A percentile compares a stretch with the other conserved stretches of the same genome.
Evolutionary conservation across 192 early-diverging fungal genomes (phyloP).

Genomic region (Podila horticola): DNA sequence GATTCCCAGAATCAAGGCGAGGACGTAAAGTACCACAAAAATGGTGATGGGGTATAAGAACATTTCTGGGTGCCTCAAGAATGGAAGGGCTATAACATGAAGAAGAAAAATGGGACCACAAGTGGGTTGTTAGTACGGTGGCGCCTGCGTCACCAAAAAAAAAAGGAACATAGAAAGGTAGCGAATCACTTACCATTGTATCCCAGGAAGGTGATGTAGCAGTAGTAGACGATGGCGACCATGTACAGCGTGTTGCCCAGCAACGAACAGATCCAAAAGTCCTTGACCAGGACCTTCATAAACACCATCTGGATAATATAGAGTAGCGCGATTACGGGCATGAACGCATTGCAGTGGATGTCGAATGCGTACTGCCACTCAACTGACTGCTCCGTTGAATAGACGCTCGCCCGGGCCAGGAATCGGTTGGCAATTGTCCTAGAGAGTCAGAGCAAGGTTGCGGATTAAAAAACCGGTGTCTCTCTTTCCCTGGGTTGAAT

Average conservation of each 20-base stretch:
- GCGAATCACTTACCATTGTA: conserved; percentile 78
- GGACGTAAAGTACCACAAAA: conserved; percentile 66
- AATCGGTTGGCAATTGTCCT: conserved; percentile 79
- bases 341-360: conserved; percentile 97
- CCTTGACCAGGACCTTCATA: conserved; percentile 80
- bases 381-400: conserved; percentile 86
- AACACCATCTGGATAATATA: conserved; percentile 96
- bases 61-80: conserved; percentile 87
- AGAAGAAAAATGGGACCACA: conserved; percentile 4
- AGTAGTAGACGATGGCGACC: conserved; percentile 80
- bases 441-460: neutral
- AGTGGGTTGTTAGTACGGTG: neutral
- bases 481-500: neutral
- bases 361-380: conserved; percentile 98
- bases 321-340: conserved; percentile 85
- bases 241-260: conserved; percentile 93
- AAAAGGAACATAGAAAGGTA: neutral
- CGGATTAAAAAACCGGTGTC: neutral
- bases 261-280: conserved; percentile 83
- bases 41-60: conserved; percentile 90
- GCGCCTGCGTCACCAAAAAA: neutral
- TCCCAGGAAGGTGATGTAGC: conserved; percentile 92
- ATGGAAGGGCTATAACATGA: conserved; percentile 83
- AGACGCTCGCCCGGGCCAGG: conserved; percentile 75
- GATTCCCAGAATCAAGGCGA: conserved; percentile 73